These are phyloP conservation scores for Zygotorulaspora mrakii DNA, from an alignment of 1,139 yeast species.

Conservation along the genomic window DNA sequence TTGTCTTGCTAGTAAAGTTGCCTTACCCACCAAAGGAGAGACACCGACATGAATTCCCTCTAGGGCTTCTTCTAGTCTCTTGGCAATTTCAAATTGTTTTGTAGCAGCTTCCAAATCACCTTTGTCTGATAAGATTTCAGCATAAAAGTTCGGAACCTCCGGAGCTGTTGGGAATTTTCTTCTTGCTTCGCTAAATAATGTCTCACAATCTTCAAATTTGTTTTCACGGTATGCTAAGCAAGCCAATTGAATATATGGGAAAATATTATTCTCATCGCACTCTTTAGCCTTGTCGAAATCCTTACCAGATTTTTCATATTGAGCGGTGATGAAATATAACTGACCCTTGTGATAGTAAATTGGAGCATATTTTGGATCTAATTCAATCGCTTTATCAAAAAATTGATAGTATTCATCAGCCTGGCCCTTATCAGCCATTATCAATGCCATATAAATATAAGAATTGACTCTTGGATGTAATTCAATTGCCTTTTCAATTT, in stretches of 20 bases:
- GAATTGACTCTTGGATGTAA: slow-evolving; percentile 78
- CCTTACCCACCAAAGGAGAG: slow-evolving; percentile 86
- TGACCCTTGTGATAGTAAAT: slow-evolving; percentile 94
- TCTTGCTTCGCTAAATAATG: slow-evolving; percentile 69
- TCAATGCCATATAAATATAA: slow-evolving; percentile 76
- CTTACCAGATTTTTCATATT: slow-evolving; percentile 65
- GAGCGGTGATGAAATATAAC: slow-evolving; percentile 75
- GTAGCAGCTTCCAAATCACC: slow-evolving; percentile 70
- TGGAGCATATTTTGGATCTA: slow-evolving; percentile 74
- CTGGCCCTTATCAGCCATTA: slow-evolving; percentile 76
- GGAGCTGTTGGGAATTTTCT: slow-evolving; percentile 80
- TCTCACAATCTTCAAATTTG: slow-evolving; percentile 54
- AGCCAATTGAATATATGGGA: slow-evolving; percentile 87
- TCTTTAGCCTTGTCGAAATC: slow-evolving; percentile 76
- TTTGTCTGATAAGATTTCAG: slow-evolving; percentile 85
- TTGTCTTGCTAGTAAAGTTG: slow-evolving; percentile 65
- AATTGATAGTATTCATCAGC: slow-evolving; percentile 52
- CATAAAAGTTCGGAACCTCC: slow-evolving; percentile 92
- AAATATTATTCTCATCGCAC: slow-evolving; percentile 71
- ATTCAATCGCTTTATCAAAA: slow-evolving; percentile 65
- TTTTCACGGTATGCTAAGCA: slow-evolving; percentile 88
- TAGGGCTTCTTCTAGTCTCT: slow-evolving; percentile 62
- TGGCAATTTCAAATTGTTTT: slow-evolving; percentile 83
- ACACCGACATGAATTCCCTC: slow-evolving; percentile 68
- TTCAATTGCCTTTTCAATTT: slow-evolving; percentile 60